Base-by-base conservation (phyloP, 495 filamentous ascomycete species). In the Penicillium antarcticum region DNA sequence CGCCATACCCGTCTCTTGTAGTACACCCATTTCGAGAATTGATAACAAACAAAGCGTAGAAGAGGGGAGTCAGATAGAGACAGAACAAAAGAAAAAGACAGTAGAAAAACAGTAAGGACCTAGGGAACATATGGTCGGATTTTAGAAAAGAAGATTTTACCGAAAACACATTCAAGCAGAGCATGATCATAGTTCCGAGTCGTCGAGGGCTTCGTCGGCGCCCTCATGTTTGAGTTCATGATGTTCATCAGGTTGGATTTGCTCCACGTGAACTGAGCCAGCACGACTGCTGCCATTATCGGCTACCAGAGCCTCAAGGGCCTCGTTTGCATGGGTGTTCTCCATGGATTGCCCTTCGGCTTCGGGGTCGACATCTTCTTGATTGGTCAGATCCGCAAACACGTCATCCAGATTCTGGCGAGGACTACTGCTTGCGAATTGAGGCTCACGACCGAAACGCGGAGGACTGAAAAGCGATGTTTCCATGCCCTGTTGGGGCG, bases 371-470 rank as follows among this genome's bases (percentile, higher is more conserved):
- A 53, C 59, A 46, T 76, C 73, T 50, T 75, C 72, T 56, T 78
- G 68, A 40, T 78, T 78, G 0, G 73, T 78, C 29, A 78, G 45
- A 24, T 76, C 73, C 6, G 73, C 73, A 55, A 78, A 78, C 10
- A 78, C 66, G 51, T 78, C 73, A 41, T 75, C 73, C 29, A 76
- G 49, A 33, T 75, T 67, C 42, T 66, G 66, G 16, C 70, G 71
- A 52, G 73, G 73, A 42, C 72, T 76, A 37, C 74, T 76, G 46
- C 64, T 66, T 19, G 52, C 62, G 36, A 66, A 66, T 31, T 53
- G 60, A 33, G 58, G 52, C 36, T 70, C 68, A 23, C 67, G 72
- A 18, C 60, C 65, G 38, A 66, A 76, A 31, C 60, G 64, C 1
- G 69, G 67, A 23, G 69, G 63, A 14, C 70, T 74, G 53, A 77